Percentiles rank a stretch among this genome's conserved stretches.
Conservation (phyloP, 345 rosid species). For the Syzygium jambos region DNA sequence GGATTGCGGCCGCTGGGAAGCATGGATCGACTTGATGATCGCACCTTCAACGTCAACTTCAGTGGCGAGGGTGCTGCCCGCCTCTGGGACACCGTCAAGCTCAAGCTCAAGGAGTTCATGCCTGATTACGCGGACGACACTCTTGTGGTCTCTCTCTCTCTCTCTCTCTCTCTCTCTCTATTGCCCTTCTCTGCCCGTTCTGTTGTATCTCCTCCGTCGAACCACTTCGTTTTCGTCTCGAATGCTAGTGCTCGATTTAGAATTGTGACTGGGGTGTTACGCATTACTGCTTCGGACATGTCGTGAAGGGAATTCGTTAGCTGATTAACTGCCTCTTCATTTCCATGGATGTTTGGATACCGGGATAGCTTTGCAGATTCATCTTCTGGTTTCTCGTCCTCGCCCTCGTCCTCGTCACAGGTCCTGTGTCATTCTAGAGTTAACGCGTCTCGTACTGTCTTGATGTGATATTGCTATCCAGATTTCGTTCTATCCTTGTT, state of each 20-base stretch:
- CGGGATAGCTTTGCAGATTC: neutral
- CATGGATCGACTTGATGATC: conserved; percentile 44
- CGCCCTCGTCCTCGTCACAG: neutral
- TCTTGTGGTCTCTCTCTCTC: conserved; percentile 56
- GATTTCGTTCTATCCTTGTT: neutral
- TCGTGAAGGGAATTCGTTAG: neutral
- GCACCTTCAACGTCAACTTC: conserved; percentile 59
- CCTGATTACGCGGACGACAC: conserved; percentile 96
- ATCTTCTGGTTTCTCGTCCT: neutral
- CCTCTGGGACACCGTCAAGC: conserved; percentile 59
- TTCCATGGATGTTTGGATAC: neutral
- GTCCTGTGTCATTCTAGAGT: neutral
- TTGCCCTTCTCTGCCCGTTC: neutral
- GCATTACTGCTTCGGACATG: neutral
- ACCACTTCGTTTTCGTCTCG: neutral
- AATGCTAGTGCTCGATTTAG: neutral
- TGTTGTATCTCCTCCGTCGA: neutral
- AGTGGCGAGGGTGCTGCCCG: conserved; percentile 66
- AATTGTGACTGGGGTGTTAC: neutral
- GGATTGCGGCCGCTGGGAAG: neutral
- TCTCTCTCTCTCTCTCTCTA: neutral
- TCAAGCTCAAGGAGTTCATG: conserved; percentile 92
- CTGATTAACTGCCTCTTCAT: neutral
- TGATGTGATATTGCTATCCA: neutral
- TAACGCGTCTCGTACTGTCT: neutral